Evolutionary conservation across 1,284 basidiomycete species (phyloP).

Genomic region (Ustilago hordei): DNA sequence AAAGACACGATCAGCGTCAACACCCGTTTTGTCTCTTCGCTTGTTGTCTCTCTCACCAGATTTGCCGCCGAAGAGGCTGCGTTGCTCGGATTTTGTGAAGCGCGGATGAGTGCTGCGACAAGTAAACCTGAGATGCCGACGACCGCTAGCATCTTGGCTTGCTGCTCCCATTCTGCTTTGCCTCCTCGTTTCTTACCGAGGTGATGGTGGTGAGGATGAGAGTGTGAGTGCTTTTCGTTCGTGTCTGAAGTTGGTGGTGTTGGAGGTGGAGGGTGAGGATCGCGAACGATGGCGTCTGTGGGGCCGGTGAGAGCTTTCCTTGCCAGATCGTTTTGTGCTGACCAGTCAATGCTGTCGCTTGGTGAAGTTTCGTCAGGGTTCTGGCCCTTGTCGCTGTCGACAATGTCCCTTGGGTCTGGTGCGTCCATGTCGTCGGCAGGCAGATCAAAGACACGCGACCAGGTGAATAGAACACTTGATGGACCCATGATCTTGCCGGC

Average conservation of each 20-base stretch:
- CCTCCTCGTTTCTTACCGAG: background rate
- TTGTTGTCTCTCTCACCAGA: background rate
- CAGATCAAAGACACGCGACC: slow-evolving; percentile 21
- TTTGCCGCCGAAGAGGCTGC: slow-evolving; percentile 1
- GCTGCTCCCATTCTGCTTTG: slow-evolving; percentile 8
- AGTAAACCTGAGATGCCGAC: slow-evolving; percentile 43
- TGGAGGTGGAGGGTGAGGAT: slow-evolving; percentile 29
- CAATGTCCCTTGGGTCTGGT: background rate
- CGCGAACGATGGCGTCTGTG: slow-evolving; percentile 29
- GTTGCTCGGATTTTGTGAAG: slow-evolving; percentile 2
- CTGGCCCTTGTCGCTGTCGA: background rate
- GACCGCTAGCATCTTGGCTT: slow-evolving; percentile 33
- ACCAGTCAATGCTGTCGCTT: slow-evolving; percentile 12
- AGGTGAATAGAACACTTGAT: slow-evolving; percentile 55
- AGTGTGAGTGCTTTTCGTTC: slow-evolving; percentile 8
- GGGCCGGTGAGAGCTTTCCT: slow-evolving; percentile 18
- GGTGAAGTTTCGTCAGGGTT: background rate
- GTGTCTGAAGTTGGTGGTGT: background rate
- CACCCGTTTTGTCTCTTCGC: slow-evolving; percentile 28
- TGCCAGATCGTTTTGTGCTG: background rate
- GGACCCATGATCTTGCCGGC: slow-evolving; percentile 46
- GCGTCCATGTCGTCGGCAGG: background rate
- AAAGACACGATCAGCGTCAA: slow-evolving; percentile 33
- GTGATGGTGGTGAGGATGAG: background rate
- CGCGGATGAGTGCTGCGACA: slow-evolving; percentile 35